Percentiles rank a stretch among this genome's conserved stretches.
Conservation (phyloP, 2,329 filamentous ascomycete species). For the Drechslerella coelobrocha region DNA sequence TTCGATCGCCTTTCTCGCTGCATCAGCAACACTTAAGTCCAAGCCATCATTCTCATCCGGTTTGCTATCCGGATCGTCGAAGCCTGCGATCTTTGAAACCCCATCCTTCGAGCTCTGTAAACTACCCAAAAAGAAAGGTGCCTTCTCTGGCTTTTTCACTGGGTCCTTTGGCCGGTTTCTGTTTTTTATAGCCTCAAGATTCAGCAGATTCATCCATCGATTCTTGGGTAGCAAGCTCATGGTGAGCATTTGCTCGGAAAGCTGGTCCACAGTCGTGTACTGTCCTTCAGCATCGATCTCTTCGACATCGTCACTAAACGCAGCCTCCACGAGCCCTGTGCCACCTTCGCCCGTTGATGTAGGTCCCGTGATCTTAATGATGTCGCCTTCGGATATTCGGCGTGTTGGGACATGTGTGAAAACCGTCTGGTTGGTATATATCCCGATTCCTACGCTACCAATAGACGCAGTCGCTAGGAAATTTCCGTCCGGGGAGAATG, state of each 20-base stretch:
- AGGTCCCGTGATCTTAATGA: conserved; percentile 71
- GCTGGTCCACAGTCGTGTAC: conserved; percentile 72
- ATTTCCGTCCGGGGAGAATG: conserved; percentile 89
- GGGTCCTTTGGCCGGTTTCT: conserved; percentile 91
- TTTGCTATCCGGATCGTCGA: conserved; percentile 54
- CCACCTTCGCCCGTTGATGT: conserved; percentile 84
- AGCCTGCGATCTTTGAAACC: conserved; percentile 11
- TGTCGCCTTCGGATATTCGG: conserved; percentile 79
- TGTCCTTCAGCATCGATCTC: conserved; percentile 64
- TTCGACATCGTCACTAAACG: conserved; percentile 68
- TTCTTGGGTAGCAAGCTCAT: conserved; percentile 87
- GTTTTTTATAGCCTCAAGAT: conserved; percentile 82
- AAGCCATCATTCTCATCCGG: conserved; percentile 58
- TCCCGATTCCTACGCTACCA: conserved; percentile 82
- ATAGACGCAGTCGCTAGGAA: conserved; percentile 90
- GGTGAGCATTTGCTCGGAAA: conserved; percentile 82
- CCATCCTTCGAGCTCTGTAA: conserved; percentile 36
- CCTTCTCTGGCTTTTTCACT: conserved; percentile 89
- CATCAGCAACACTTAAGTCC: conserved; percentile 35
- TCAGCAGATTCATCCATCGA: conserved; percentile 90
- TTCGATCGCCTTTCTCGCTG: conserved; percentile 56
- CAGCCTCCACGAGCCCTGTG: conserved; percentile 75
- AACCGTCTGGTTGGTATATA: conserved; percentile 90
- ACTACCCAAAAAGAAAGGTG: conserved; percentile 90
- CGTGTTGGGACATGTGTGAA: conserved; percentile 88